phyloP scores from a whole-genome alignment of 805 yeast species.

The Helenozyma baotianmanensis region DNA sequence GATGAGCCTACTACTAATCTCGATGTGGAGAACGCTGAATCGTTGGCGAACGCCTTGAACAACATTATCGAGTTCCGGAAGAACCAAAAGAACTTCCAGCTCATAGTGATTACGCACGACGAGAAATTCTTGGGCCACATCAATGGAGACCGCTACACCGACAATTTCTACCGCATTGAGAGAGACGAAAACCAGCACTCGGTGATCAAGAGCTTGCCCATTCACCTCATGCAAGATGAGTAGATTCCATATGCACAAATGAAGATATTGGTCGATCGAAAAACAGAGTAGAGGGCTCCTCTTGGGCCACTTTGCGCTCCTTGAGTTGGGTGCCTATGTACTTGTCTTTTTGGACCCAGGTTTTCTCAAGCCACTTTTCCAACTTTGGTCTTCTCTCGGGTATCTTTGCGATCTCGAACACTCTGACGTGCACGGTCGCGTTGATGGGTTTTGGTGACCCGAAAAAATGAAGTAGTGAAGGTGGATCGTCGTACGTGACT shows the following conservation, averaged over 20 bases:
- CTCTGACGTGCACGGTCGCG: conserved; percentile 45
- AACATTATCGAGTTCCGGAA: conserved; percentile 71
- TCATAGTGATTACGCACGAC: conserved; percentile 95
- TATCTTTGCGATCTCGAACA: conserved; percentile 42
- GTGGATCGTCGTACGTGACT: conserved; percentile 37
- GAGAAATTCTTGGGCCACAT: conserved; percentile 82
- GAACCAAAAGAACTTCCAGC: conserved; percentile 82
- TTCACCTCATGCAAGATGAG: conserved; percentile 33
- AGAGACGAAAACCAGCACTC: conserved; percentile 82
- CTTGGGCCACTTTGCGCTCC: background rate
- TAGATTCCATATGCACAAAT: conserved; percentile 4
- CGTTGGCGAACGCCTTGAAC: conserved; percentile 76
- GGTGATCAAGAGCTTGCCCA: conserved; percentile 52
- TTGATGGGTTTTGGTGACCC: conserved; percentile 24
- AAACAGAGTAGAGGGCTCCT: background rate
- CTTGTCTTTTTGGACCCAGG: conserved; percentile 70
- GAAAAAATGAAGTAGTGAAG: conserved; percentile 29
- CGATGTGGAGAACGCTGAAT: conserved; percentile 83
- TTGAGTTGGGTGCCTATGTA: background rate
- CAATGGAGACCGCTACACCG: conserved; percentile 81
- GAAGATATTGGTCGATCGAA: conserved; percentile 3
- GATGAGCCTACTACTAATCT: conserved; percentile 98
- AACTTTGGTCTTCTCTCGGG: conserved; percentile 51
- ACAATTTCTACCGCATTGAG: conserved; percentile 76
- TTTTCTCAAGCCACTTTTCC: conserved; percentile 71